phyloP scores from a whole-genome alignment of 108 stramenopile genomes.

The Discostella pseudostelligera region DNA sequence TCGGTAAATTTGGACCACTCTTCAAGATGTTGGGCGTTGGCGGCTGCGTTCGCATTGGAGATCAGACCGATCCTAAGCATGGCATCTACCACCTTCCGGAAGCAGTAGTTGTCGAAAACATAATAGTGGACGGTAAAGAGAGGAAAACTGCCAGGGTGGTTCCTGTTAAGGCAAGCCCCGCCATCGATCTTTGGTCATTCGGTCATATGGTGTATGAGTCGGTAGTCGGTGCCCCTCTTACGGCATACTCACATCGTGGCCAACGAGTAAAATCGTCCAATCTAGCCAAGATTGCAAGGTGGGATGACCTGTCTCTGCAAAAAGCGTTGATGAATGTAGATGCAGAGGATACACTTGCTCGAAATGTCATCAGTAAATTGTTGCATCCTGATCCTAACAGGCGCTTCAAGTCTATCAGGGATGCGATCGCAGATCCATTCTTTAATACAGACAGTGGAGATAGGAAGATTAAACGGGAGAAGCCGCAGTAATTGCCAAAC shows the following conservation, averaged over 20 bases:
- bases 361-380: conserved; percentile 36
- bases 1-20: conserved; percentile 85
- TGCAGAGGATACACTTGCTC: conserved; percentile 37
- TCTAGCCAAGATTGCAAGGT: conserved; percentile 46
- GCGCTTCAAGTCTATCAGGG: conserved; percentile 43
- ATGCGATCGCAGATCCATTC: conserved; percentile 42
- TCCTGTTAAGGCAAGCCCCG: conserved; percentile 26
- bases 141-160: conserved; percentile 44
- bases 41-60: conserved; percentile 71
- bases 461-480: conserved; percentile 32
- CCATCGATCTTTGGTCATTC: conserved; percentile 49
- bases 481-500: background rate
- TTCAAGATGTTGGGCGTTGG: conserved; percentile 88
- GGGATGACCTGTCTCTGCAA: conserved; percentile 35
- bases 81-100: conserved; percentile 90
- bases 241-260: conserved; percentile 50
- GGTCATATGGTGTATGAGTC: conserved; percentile 48
- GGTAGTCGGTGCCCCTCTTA: conserved; percentile 39
- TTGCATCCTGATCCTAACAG: conserved; percentile 35
- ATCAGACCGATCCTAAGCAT: conserved; percentile 71
- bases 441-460: conserved; percentile 42
- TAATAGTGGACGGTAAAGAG: conserved; percentile 34
- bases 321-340: conserved; percentile 39
- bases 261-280: conserved; percentile 48
- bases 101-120: conserved; percentile 67